phyloP scores from a whole-genome alignment of 2,329 filamentous ascomycete genomes.

The Didymella sp. region DNA sequence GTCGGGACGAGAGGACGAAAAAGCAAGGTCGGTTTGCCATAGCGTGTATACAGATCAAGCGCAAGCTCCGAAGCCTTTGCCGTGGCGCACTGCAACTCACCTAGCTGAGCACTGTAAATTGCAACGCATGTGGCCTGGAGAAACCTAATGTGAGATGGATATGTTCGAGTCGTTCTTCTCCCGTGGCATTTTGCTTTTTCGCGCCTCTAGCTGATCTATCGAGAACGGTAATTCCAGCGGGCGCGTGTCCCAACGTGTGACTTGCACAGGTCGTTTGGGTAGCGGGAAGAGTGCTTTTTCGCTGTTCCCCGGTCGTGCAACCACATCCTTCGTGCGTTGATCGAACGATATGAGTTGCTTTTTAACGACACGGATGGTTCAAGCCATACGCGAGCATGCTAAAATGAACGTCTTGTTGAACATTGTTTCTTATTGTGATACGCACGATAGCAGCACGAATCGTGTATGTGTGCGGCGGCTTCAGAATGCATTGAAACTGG shows the following conservation, averaged over 20 bases:
- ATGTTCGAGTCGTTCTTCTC: background rate
- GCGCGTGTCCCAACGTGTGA: slow-evolving; percentile 14
- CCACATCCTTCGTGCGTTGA: slow-evolving; percentile 18
- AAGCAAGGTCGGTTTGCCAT: slow-evolving; percentile 8
- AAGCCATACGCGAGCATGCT: slow-evolving; percentile 16
- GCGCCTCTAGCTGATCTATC: slow-evolving; percentile 7
- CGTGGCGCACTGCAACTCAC: slow-evolving; percentile 15
- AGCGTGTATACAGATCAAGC: slow-evolving; percentile 20
- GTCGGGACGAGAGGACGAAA: slow-evolving; percentile 11
- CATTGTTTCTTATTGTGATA: slow-evolving; percentile 19
- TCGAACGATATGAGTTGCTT: slow-evolving; percentile 19
- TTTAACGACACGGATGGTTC: slow-evolving; percentile 18
- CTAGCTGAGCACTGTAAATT: background rate
- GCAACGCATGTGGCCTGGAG: background rate
- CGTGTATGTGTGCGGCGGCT: slow-evolving; percentile 3
- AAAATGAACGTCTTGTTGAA: slow-evolving; percentile 19
- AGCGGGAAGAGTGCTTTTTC: slow-evolving; percentile 19
- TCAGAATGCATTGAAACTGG: slow-evolving; percentile 9
- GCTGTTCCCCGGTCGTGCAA: slow-evolving; percentile 20
- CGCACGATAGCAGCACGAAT: slow-evolving; percentile 11
- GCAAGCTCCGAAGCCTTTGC: slow-evolving; percentile 13
- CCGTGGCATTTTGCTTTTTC: slow-evolving; percentile 11
- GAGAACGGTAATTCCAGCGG: slow-evolving; percentile 16
- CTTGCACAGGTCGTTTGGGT: slow-evolving; percentile 8
- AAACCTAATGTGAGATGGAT: background rate